Base-by-base conservation (phyloP, 192 early-diverging fungal species). In the Pilaira anomala region DNA sequence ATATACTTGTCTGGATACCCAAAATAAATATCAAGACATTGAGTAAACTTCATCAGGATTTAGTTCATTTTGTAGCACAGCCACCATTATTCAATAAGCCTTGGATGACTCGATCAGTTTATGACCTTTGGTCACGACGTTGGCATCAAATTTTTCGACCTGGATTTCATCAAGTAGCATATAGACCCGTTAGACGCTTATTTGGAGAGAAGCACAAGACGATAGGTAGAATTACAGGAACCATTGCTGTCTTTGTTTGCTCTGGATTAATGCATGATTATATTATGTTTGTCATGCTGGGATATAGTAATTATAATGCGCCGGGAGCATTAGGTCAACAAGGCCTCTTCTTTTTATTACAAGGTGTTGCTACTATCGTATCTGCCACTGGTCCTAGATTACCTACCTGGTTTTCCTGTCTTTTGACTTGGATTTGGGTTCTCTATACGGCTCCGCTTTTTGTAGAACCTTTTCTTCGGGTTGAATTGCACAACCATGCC, bases 211-310 rank as follows among this genome's bases (percentile, higher is more conserved):
- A 16, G 6, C n/a, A 22, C 4, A 41, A n/a, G 9, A n/a, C 5
- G 4, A 11, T 55, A 18, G 62, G 62, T 1, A 36, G 28, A n/a
- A n/a, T 40, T 5, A 22, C 26, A 4, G 65, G 56, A 3, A 22
- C 55, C 4, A 30, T 70, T 29, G 53, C 54, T 6, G 68, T 64
- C 3, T 70, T 70, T 56, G 12, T 30, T 24, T 28, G 40, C 3
- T 70, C 68, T 0, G 68, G 68, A 5, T 28, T 70, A 29, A 57
- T 70, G 62, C 68, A 70, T 50, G 68, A 70, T 18, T 70, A 70
- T 44, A 55, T 70, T 44, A 25, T 70, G 19, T 6, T 63, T 21
- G 26, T 33, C 24, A 70, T 70, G 44, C n/a, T 41, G 6, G 68
- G 68, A 1, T 64, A 57, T 26, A 56, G 33, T 22, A 33, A 49